A percentile compares a stretch with the other conserved stretches of the same genome.
Evolutionary conservation across 176 grass and related monocot genomes (phyloP).

Genomic region (Metroxylon sagu): DNA sequence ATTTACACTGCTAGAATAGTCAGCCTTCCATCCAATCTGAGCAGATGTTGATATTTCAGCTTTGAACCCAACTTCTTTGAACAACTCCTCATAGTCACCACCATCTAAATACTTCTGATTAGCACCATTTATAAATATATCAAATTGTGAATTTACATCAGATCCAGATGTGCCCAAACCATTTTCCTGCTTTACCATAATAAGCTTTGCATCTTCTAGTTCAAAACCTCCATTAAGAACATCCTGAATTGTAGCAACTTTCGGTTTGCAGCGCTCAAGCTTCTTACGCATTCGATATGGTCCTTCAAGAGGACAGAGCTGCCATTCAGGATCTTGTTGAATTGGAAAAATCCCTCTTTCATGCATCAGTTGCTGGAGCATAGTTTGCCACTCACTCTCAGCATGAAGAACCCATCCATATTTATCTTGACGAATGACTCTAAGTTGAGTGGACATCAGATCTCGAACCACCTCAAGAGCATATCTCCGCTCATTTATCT

Average conservation of each 20-base stretch:
- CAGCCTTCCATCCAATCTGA: slow-evolving; percentile 74
- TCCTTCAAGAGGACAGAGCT: slow-evolving; percentile 86
- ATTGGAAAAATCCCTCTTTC: slow-evolving; percentile 95
- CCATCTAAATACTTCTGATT: slow-evolving; percentile 50
- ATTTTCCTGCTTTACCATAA: slow-evolving; percentile 44
- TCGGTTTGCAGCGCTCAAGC: slow-evolving; percentile 80
- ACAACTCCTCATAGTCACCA: slow-evolving; percentile 50
- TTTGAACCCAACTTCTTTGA: slow-evolving; percentile 62
- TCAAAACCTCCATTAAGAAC: slow-evolving; percentile 48
- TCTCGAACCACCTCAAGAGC: slow-evolving; percentile 82
- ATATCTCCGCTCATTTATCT: slow-evolving; percentile 74
- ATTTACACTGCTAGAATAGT: slow-evolving; percentile 62
- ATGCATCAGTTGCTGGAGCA: slow-evolving; percentile 86
- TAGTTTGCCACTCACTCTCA: slow-evolving; percentile 94
- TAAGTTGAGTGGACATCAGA: slow-evolving; percentile 88
- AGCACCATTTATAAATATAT: slow-evolving; percentile 55
- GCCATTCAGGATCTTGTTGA: slow-evolving; percentile 63
- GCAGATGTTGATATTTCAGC: slow-evolving; percentile 44
- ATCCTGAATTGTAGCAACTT: slow-evolving; percentile 88
- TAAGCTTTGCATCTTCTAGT: slow-evolving; percentile 35
- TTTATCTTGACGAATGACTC: slow-evolving; percentile 92
- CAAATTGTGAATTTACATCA: slow-evolving; percentile 69
- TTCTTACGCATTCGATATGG: slow-evolving; percentile 98
- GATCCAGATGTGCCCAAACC: slow-evolving; percentile 51
- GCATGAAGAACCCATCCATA: slow-evolving; percentile 98